Conservation (phyloP, 1,284 basidiomycete species). For the Cystobasidium sp. region DNA sequence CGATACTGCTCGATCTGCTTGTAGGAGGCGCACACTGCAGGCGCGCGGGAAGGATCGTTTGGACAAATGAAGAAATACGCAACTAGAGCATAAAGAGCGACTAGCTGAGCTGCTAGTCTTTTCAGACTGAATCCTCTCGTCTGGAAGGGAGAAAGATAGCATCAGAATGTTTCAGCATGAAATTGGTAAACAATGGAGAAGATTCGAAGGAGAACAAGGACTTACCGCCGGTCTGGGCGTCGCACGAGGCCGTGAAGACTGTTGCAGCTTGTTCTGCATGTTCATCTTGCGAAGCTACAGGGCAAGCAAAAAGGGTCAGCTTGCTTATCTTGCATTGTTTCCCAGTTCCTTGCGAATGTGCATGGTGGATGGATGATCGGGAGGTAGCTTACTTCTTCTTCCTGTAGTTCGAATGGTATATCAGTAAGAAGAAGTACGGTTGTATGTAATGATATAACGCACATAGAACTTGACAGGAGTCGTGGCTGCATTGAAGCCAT, state of each 20-base stretch:
- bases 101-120: slow-evolving; percentile 28
- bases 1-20: slow-evolving; percentile 35
- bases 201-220: background rate
- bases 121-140: slow-evolving; percentile 33
- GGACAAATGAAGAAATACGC: slow-evolving; percentile 43
- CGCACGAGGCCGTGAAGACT: background rate
- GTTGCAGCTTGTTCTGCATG: slow-evolving; percentile 12
- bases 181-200: background rate
- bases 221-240: slow-evolving; percentile 1
- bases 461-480: slow-evolving; percentile 42
- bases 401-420: background rate
- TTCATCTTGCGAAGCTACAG: slow-evolving; percentile 23
- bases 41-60: slow-evolving; percentile 41
- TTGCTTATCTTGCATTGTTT: background rate
- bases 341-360: background rate
- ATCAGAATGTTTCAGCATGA: slow-evolving; percentile 1
- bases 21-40: slow-evolving; percentile 39
- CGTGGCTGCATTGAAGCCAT: slow-evolving; percentile 19
- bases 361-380: slow-evolving; percentile 12
- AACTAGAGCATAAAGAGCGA: slow-evolving; percentile 30
- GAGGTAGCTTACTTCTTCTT: slow-evolving; percentile 28
- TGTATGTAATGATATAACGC: background rate
- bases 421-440: background rate
- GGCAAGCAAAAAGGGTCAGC: background rate
- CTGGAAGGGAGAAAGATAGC: slow-evolving; percentile 8